These are phyloP conservation scores for Fusarium dlaminii DNA, from an alignment of 2,329 filamentous ascomycete genomes.

Conservation along the genomic window DNA sequence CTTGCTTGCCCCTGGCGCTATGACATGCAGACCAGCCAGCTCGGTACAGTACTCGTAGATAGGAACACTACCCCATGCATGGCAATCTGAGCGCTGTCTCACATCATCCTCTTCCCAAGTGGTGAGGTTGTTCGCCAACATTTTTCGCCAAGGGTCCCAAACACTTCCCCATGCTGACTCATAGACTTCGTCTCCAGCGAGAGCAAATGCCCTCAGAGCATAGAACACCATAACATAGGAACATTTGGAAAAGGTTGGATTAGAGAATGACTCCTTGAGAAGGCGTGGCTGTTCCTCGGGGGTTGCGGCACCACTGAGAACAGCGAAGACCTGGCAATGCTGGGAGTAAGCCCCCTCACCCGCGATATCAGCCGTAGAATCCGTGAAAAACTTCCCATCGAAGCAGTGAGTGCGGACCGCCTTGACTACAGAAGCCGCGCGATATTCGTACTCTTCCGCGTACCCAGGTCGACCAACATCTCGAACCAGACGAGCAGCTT, in stretches of 20 bases:
- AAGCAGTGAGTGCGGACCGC: neutral
- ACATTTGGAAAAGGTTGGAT: neutral
- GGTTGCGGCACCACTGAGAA: neutral
- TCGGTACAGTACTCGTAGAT: neutral
- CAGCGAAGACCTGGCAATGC: neutral
- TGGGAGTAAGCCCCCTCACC: neutral
- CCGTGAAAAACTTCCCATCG: neutral
- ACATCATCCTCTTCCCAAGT: neutral
- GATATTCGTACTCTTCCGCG: neutral
- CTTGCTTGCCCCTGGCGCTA: neutral
- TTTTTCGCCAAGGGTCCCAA: neutral
- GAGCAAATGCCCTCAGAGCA: neutral
- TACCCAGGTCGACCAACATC: neutral
- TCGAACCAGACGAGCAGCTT: neutral
- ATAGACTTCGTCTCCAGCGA: neutral
- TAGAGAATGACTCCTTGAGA: rapidly evolving
- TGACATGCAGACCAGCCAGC: neutral
- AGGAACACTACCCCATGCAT: conserved; percentile 1
- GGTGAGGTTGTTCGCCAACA: neutral
- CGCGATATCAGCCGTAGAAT: neutral
- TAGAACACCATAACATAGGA: neutral
- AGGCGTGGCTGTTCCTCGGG: rapidly evolving
- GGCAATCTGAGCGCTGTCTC: neutral
- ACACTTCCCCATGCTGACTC: neutral
- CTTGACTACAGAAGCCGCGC: neutral